Evolutionary conservation across 441 rosid species (phyloP), one percentile per base, ranked within the genome.

Genomic region (Manihot esculenta): DNA sequence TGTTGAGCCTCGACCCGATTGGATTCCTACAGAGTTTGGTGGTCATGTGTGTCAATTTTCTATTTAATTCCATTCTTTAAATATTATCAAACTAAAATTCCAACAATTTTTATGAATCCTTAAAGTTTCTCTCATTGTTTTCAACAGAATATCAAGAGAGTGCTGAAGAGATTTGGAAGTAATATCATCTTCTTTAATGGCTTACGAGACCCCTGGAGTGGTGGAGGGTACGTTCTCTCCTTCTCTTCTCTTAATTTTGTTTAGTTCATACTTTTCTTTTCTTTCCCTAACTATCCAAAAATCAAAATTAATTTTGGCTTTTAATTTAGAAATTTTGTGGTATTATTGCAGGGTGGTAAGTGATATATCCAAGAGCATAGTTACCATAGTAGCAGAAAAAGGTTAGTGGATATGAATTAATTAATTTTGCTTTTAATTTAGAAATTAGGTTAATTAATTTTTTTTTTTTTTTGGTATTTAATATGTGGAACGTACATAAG

Each of bases 181-280:
- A 89, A 85, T 61, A 85, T 89, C 12, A 86, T 87, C 76, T 82
- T 89, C 87, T 87, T 83, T 65, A 87, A 89, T 79, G 94, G 92
- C 47, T 67, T 87, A 68, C 80, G 90, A 79, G 92, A 87, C 69
- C 94, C 94, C 54, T 86, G 92, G 94, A 89, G 92, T 54, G 92
- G 86, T 57, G 94, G 92, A 74, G 92, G 90, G 88, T 86, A 72
- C 27, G 53, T 64, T 3, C 7, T 6, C 7, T 35, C 41, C 33
- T 30, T 44, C 10, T 18, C 10, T 54, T 51, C 47, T 62, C 33
- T 30, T 30, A n/a, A n/a, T n/a, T n/a, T n/a, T n/a, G n/a, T n/a
- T n/a, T n/a, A n/a, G n/a, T n/a, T n/a, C n/a, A n/a, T n/a, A n/a
- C n/a, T n/a, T n/a, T n/a, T n/a, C n/a, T n/a, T n/a, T n/a, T n/a